Evolutionary conservation across 225 moss, liverwort and hornwort species (phyloP), one percentile per base, ranked within the genome.

Genomic region (Anthoceros angustus): DNA sequence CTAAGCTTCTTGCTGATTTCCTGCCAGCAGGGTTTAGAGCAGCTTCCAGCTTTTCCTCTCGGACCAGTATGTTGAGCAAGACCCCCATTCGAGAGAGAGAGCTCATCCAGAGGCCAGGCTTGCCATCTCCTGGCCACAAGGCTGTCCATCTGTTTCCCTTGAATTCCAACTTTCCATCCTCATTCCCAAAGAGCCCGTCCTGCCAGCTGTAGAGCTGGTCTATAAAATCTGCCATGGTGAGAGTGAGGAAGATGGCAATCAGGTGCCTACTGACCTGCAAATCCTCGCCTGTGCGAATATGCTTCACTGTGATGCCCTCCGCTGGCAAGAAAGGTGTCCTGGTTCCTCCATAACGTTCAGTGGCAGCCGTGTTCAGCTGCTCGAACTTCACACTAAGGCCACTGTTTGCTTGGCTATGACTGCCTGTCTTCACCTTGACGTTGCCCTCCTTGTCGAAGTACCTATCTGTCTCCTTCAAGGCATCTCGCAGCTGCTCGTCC

Each of bases 71-170:
- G 64, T 75, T 86, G 21, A 88, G 76, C 14, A 88, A 65, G 43
- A 88, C 63, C 10, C 83, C 95, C 83, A 95, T 76, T 0, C 88
- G 82, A 5, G 88, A 87, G 9, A 69, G 9, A 0, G 46, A n/a
- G 8, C 70, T 74, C 0, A 83, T 70, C 86, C 83, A 90, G 0
- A 86, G 72, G 11, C 90, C 90, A 0, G 93, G 93, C 41, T 81
- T 86, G 64, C 86, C 86, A 65, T 77, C 81, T 7, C 93, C 93
- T 0, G 95, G 95, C 95, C 95, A 95, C n/a, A 88, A 73, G 0
- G 82, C 63, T 24, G 74, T 72, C 71, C 79, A 82, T 0, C 69
- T 71, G 15, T 88, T 67, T 39, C 77, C 83, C 0, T 42, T 15
- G 18, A 40, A 88, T 25, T 69, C 72, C 14, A 72, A 68, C 43